These are phyloP conservation scores for Malus hybrid DNA, from an alignment of 331 rosid species.

Conservation along the genomic window DNA sequence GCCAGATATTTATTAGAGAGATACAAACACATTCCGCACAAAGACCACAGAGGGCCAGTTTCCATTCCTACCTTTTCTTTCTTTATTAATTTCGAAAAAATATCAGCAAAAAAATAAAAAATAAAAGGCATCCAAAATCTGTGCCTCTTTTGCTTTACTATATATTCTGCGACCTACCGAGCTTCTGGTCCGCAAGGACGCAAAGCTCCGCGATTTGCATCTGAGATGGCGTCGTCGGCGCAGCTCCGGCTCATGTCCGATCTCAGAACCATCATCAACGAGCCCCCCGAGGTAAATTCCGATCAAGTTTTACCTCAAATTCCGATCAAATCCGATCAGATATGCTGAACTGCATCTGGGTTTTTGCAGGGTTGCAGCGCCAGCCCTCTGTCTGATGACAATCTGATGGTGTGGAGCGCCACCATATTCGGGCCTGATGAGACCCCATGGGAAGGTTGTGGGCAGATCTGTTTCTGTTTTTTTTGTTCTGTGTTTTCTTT, in stretches of 20 bases:
- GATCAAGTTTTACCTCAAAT: not conserved
- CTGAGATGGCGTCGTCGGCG: slow-evolving; percentile 18
- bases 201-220: not conserved
- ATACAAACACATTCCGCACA: not conserved
- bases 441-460: slow-evolving; percentile 23
- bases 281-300: slow-evolving; percentile 8
- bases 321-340: not conserved
- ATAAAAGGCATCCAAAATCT: not conserved
- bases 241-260: slow-evolving; percentile 29
- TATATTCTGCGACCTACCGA: not conserved
- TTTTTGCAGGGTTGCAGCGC: slow-evolving; percentile 24
- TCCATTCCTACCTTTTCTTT: not conserved
- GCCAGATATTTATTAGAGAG: not conserved
- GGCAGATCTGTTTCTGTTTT: not conserved
- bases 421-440: slow-evolving; percentile 27
- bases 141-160: not conserved
- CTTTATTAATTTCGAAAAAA: no score
- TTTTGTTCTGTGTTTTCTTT: not conserved
- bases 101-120: not conserved
- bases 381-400: slow-evolving; percentile 22
- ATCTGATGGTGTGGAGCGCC: slow-evolving; percentile 27
- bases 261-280: slow-evolving; percentile 19
- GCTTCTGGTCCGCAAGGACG: not conserved
- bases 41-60: not conserved
- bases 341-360: not conserved